Percentiles rank a stretch among this genome's conserved stretches.
phyloP scores from a whole-genome alignment of 2,329 filamentous ascomycete genomes.

The Penicillium brevicompactum region DNA sequence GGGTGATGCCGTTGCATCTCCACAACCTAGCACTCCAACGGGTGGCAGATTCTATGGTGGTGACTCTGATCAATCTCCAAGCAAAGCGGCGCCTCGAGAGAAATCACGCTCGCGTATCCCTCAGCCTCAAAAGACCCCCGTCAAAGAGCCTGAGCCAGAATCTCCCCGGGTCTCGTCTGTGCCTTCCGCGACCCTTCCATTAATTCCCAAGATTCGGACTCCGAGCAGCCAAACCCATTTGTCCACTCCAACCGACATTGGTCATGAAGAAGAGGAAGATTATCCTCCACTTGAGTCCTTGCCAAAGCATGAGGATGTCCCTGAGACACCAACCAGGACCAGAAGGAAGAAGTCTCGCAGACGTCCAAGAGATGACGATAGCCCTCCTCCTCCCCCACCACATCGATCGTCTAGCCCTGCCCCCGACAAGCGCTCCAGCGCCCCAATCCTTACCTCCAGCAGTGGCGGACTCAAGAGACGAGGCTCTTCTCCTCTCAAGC shows the following conservation, averaged over 20 bases:
- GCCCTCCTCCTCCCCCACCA: constrained; percentile 46
- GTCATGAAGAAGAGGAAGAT: constrained; percentile 33
- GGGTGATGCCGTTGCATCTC: constrained; percentile 3
- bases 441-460: constrained; percentile 53
- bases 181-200: constrained; percentile 48
- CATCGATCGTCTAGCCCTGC: constrained; percentile 56
- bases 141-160: constrained; percentile 31
- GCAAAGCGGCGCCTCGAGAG: constrained; percentile 18
- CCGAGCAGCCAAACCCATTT: constrained; percentile 39
- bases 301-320: constrained; percentile 15
- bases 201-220: constrained; percentile 46
- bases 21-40: constrained; percentile 6
- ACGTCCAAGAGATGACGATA: constrained; percentile 34
- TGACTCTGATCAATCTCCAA: constrained; percentile 10
- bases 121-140: constrained; percentile 27
- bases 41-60: constrained; percentile 18
- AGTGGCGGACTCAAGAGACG: constrained; percentile 61
- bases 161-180: constrained; percentile 48
- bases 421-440: constrained; percentile 46
- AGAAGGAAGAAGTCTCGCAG: constrained; percentile 29
- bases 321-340: constrained; percentile 29
- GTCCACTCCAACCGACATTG: constrained; percentile 24
- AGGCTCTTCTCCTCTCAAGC: constrained; percentile 90
- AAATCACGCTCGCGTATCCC: constrained; percentile 13
- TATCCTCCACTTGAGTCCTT: constrained; percentile 27